These are phyloP conservation scores for Xylariaceae sp. DNA, from an alignment of 2,329 filamentous ascomycete genomes.

Conservation along the genomic window DNA sequence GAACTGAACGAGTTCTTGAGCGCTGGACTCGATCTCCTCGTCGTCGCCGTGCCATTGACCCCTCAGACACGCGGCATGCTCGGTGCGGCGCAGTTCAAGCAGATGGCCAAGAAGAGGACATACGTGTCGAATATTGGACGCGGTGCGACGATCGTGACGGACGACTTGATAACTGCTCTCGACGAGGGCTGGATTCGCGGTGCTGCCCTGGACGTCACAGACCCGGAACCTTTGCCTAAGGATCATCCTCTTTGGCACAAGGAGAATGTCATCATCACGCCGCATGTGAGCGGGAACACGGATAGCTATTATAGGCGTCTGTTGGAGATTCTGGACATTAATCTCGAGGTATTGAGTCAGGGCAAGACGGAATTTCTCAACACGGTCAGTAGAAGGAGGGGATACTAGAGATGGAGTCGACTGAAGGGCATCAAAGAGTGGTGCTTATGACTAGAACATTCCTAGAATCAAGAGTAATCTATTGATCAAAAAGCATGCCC, in stretches of 20 bases:
- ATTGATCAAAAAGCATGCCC: not conserved
- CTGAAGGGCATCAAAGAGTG: not conserved
- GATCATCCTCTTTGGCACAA: conserved; percentile 59
- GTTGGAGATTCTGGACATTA: conserved; percentile 27
- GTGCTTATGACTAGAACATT: not conserved
- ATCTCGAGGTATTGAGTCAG: conserved; percentile 28
- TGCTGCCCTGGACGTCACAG: conserved; percentile 64
- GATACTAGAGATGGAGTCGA: conserved; percentile 22
- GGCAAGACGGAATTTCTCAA: conserved; percentile 29
- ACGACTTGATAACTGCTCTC: conserved; percentile 52
- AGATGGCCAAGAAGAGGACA: conserved; percentile 37
- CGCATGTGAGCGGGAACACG: conserved; percentile 32
- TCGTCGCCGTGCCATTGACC: conserved; percentile 40
- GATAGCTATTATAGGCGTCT: conserved; percentile 26
- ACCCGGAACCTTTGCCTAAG: conserved; percentile 61
- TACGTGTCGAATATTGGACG: conserved; percentile 62
- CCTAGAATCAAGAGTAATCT: not conserved
- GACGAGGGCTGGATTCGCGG: conserved; percentile 39
- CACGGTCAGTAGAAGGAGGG: conserved; percentile 29
- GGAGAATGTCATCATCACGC: conserved; percentile 53
- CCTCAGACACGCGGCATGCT: conserved; percentile 38
- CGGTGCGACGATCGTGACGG: conserved; percentile 36
- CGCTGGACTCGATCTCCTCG: conserved; percentile 39
- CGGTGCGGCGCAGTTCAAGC: conserved; percentile 36
- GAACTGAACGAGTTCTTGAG: conserved; percentile 38